Evolutionary conservation across 2,329 filamentous ascomycete genomes (phyloP).

Genomic region (Monilinia polystroma): DNA sequence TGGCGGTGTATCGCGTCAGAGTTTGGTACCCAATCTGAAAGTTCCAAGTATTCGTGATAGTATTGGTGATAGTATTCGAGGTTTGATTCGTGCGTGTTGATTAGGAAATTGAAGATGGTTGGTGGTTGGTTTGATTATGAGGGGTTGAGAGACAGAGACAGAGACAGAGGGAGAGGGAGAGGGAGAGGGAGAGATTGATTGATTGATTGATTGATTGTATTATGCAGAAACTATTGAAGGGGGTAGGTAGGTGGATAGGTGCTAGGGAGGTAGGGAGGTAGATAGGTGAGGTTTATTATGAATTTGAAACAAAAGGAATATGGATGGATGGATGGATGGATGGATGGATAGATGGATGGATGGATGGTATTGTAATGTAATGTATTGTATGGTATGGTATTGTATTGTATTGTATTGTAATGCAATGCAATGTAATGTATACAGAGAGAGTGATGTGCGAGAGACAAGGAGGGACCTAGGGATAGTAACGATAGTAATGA

Average conservation of each 20-base stretch:
- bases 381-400: neutral
- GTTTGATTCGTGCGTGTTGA: conserved; percentile 17
- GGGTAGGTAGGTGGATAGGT: neutral
- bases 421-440: too few relatives aligned
- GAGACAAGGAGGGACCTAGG: neutral
- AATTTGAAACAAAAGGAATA: neutral
- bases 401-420: too few relatives aligned
- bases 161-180: neutral
- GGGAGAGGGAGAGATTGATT: neutral
- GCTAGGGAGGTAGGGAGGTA: neutral
- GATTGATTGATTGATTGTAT: too few relatives aligned
- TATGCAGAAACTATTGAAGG: conserved; percentile 1
- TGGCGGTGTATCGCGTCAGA: conserved; percentile 20
- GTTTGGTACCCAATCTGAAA: conserved; percentile 18
- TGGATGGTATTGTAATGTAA: too few relatives aligned
- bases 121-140: too few relatives aligned
- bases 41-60: conserved; percentile 21
- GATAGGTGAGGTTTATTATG: conserved; percentile 6
- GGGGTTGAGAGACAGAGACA: neutral
- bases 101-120: neutral
- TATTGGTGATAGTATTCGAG: conserved; percentile 3
- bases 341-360: too few relatives aligned
- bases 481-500: too few relatives aligned
- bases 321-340: too few relatives aligned
- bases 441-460: neutral